These are phyloP conservation scores for Drechslerella coelobrocha DNA, from an alignment of 2,329 filamentous ascomycete genomes.

Conservation along the genomic window DNA sequence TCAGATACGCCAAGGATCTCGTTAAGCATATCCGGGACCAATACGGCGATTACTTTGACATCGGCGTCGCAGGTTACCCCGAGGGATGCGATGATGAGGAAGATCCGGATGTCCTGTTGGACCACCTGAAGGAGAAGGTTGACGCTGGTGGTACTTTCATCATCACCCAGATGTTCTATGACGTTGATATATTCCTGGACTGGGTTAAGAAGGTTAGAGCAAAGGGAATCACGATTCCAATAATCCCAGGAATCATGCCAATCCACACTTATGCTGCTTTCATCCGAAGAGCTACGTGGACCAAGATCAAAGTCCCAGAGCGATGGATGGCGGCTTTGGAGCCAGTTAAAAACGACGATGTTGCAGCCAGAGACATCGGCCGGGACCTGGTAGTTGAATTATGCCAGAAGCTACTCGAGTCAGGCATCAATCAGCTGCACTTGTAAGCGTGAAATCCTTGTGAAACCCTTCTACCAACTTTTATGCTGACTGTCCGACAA, in stretches of 20 bases:
- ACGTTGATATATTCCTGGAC: constrained; percentile 89
- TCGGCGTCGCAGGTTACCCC: constrained; percentile 94
- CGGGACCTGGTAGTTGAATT: constrained; percentile 85
- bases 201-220: constrained; percentile 89
- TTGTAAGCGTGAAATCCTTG: constrained; percentile 65
- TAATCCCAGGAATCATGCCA: constrained; percentile 87
- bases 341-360: constrained; percentile 95
- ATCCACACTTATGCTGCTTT: constrained; percentile 97
- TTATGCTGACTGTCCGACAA: constrained; percentile 39
- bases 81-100: constrained; percentile 94
- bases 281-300: constrained; percentile 86
- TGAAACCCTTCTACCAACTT: neutral
- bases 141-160: constrained; percentile 93
- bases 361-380: constrained; percentile 86
- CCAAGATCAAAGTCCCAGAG: constrained; percentile 81
- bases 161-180: constrained; percentile 99
- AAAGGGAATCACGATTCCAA: constrained; percentile 81
- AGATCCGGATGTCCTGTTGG: constrained; percentile 81
- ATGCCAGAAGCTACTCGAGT: constrained; percentile 82
- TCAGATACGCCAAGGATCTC: constrained; percentile 90
- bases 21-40: constrained; percentile 80
- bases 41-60: constrained; percentile 92
- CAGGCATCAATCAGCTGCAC: constrained; percentile 85
- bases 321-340: constrained; percentile 83
- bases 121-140: constrained; percentile 96